Conservation (phyloP, 2,329 filamentous ascomycete species). For the Xylariaceae sp. region DNA sequence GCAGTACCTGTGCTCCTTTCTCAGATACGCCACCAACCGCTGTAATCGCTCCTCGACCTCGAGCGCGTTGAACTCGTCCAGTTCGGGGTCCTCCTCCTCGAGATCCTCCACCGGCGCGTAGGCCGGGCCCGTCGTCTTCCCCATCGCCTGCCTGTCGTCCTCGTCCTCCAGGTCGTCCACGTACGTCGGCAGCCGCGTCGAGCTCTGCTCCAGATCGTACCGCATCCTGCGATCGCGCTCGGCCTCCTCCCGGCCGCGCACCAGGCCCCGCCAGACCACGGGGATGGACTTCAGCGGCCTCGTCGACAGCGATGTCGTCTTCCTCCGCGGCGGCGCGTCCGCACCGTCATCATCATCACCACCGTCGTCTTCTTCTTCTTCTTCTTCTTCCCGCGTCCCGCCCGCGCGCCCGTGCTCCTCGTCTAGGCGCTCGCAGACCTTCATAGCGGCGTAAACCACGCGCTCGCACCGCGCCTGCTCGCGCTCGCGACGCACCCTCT, state of each 20-base stretch:
- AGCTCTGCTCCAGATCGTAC: constrained; percentile 66
- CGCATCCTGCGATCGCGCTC: constrained; percentile 69
- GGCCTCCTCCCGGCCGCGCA: constrained; percentile 69
- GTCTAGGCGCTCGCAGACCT: constrained; percentile 77
- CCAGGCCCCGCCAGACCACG: constrained; percentile 77
- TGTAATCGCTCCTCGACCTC: constrained; percentile 67
- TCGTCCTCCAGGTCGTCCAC: constrained; percentile 70
- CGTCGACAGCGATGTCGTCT: constrained; percentile 42
- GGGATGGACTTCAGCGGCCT: constrained; percentile 69
- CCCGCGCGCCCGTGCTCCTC: constrained; percentile 45
- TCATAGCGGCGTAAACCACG: constrained; percentile 76
- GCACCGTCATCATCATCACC: constrained; percentile 28
- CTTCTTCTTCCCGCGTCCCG: constrained; percentile 13
- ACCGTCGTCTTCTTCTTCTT: constrained; percentile 20
- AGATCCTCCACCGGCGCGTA: constrained; percentile 67
- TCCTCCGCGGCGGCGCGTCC: constrained; percentile 32
- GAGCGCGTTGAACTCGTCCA: constrained; percentile 77
- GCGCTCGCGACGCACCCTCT: constrained; percentile 69
- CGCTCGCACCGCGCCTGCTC: constrained; percentile 70
- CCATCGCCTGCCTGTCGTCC: constrained; percentile 72
- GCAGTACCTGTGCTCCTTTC: constrained; percentile 77
- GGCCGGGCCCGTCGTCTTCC: constrained; percentile 55
- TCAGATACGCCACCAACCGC: constrained; percentile 68
- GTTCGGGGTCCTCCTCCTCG: constrained; percentile 78
- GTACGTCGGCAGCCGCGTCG: constrained; percentile 66